These are phyloP conservation scores for Madurella mycetomatis DNA, from an alignment of 2,329 filamentous ascomycete genomes.

Conservation along the genomic window DNA sequence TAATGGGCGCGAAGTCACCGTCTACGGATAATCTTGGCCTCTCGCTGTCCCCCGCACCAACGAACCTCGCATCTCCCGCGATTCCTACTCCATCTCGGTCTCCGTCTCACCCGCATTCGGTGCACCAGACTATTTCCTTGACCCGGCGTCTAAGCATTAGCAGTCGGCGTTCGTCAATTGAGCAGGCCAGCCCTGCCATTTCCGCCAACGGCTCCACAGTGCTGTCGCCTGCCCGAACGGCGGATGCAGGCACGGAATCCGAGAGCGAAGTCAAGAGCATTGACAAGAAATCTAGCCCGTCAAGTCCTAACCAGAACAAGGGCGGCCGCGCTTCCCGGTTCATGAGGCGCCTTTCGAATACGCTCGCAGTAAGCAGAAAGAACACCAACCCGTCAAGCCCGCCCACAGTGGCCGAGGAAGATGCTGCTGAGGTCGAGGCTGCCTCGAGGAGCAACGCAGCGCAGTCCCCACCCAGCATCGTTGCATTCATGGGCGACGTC, in stretches of 20 bases:
- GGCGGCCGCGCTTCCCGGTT: conserved; percentile 52
- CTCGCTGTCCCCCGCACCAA: conserved; percentile 19
- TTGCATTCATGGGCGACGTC: conserved; percentile 77
- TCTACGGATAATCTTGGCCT: conserved; percentile 41
- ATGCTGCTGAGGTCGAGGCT: conserved; percentile 34
- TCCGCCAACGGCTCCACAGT: conserved; percentile 22
- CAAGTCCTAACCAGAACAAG: conserved; percentile 38
- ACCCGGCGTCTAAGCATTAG: conserved; percentile 61
- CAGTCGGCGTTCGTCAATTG: conserved; percentile 52
- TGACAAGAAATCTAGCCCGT: conserved; percentile 22
- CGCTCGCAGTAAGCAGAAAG: conserved; percentile 46
- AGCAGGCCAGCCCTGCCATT: conserved; percentile 39
- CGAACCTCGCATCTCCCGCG: conserved; percentile 23
- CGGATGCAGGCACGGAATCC: conserved; percentile 42
- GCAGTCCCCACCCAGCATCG: conserved; percentile 38
- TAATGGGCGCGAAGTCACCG: conserved; percentile 40
- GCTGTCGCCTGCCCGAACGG: conserved; percentile 40
- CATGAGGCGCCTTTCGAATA: conserved; percentile 55
- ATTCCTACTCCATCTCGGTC: conserved; percentile 35
- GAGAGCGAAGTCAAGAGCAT: conserved; percentile 45
- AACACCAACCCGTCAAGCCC: conserved; percentile 43
- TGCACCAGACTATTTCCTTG: conserved; percentile 47
- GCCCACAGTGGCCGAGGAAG: conserved; percentile 49
- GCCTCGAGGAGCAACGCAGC: conserved; percentile 18
- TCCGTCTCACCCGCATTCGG: conserved; percentile 45